Evolutionary conservation across 2,329 filamentous ascomycete species (phyloP).

Genomic region (Parastagonospora avenae): DNA sequence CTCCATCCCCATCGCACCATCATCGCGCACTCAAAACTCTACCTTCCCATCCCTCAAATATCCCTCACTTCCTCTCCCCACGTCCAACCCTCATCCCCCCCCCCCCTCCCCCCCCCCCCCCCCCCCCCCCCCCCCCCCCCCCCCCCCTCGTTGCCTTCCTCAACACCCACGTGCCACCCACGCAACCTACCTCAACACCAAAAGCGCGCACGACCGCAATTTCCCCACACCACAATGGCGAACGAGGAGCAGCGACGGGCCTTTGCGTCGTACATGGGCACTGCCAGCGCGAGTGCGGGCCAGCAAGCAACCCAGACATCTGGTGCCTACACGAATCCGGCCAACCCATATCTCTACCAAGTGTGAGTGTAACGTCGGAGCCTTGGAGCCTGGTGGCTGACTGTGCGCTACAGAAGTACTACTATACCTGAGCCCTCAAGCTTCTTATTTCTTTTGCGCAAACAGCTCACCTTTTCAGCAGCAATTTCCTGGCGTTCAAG

Average conservation of each 20-base stretch:
- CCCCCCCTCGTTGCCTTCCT: constrained; percentile 4
- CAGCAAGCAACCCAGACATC: constrained; percentile 26
- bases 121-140: no score
- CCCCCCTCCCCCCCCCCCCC: no score
- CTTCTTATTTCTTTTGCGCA: not conserved
- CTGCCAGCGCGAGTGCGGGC: constrained; percentile 11
- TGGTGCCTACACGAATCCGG: constrained; percentile 18
- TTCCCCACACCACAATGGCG: constrained; percentile 27
- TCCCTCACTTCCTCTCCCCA: no score
- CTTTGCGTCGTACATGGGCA: constrained; percentile 39
- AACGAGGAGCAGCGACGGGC: constrained; percentile 38
- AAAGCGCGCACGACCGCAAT: constrained; percentile 14
- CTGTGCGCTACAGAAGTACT: constrained; percentile 13
- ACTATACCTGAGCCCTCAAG: not conserved
- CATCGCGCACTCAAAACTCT: no score
- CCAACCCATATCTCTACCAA: constrained; percentile 29
- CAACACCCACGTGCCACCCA: constrained; percentile 4
- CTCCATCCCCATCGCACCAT: no score
- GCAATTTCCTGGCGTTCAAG: constrained; percentile 26
- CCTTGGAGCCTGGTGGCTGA: constrained; percentile 9
- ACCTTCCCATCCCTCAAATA: no score
- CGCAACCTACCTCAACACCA: constrained; percentile 11
- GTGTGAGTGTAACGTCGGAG: constrained; percentile 26
- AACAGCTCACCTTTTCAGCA: constrained; percentile 14
- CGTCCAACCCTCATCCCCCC: no score